Evolutionary conservation across 306 rosid species (phyloP).

Genomic region (Senna siamea): DNA sequence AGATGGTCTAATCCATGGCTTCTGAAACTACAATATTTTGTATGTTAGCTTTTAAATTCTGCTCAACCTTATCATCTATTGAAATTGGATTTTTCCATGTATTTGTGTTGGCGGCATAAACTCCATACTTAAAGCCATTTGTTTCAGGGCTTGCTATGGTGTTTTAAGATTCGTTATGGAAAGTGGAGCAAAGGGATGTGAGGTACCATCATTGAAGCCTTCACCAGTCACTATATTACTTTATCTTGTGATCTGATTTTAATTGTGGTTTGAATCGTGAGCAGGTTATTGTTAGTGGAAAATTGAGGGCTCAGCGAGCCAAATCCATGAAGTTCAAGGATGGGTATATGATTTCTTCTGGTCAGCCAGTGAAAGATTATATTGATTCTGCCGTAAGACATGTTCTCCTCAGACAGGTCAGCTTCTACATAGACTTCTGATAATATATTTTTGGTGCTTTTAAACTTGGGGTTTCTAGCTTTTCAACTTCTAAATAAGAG

Average conservation of each 20-base stretch:
- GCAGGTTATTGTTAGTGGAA: slow-evolving; percentile 74
- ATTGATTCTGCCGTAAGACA: slow-evolving; percentile 78
- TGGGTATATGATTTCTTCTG: slow-evolving; percentile 78
- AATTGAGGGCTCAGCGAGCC: slow-evolving; percentile 75
- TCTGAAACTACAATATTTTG: neutral
- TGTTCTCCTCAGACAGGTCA: slow-evolving; percentile 79
- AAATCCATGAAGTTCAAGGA: slow-evolving; percentile 86
- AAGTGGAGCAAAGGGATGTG: slow-evolving; percentile 66
- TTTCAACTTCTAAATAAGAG: too few relatives aligned
- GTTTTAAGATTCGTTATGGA: slow-evolving; percentile 68
- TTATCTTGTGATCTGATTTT: neutral
- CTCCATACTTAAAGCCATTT: neutral
- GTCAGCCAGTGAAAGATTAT: slow-evolving; percentile 78
- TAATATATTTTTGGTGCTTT: neutral
- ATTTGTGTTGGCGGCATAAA: neutral
- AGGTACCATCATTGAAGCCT: slow-evolving; percentile 38
- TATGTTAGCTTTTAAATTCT: neutral
- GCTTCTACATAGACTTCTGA: neutral
- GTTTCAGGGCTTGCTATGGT: slow-evolving; percentile 68
- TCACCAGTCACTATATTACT: neutral
- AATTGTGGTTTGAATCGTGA: neutral
- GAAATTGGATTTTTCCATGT: neutral
- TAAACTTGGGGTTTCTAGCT: neutral
- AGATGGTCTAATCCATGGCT: neutral
- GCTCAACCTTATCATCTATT: neutral